Base-by-base conservation (phyloP, 2,329 filamentous ascomycete genomes). In the Ceratocystis cubensis region DNA sequence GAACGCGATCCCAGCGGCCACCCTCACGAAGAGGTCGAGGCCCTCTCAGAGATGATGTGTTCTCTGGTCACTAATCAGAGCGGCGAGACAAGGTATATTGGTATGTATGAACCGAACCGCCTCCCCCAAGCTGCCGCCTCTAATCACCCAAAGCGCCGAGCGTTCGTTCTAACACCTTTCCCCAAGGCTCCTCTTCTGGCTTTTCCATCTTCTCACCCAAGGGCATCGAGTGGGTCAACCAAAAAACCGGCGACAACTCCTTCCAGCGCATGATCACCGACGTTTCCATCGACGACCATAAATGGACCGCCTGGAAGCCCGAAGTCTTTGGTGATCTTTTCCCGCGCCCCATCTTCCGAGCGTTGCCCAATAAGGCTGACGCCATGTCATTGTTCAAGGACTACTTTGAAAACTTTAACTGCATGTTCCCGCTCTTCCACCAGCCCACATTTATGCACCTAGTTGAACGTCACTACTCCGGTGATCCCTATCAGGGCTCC, bases 201-300 rank as follows among this genome's bases (percentile, higher is more conserved):
- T 97, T 97, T 76, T 97, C 93, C 65, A 99, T 99, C 71, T 97
- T 99, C 78, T 97, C 93, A 0, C 94, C 93, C 15, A 96, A 96
- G 75, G 94, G 94, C 57, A 96, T 99, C 65, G 88, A 96, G 75
- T 99, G 94, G 94, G 93, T 99, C 65, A 97, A 96, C 72, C 87
- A 94, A 71, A 96, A 95, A 79, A 97, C 92, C 1, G 94, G 94
- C n/a, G 94, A 99, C 73, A 85, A 82, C 25, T 95, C 91, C 0
- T 99, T 99, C 76, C 89, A 96, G 74, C 84, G 89, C 66, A 97
- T 96, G 89, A 96, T 99, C 66, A 88, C 88, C 1, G 87, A 90
- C 64, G 88, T 93, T n/a, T 90, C 89, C 30, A 86, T 95, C 53
- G 90, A 96, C 71, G 91, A 96, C 72, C 90, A 94, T 75, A 96